These are phyloP conservation scores for Mycena maculata DNA, from an alignment of 768 basidiomycete species.

Conservation along the genomic window DNA sequence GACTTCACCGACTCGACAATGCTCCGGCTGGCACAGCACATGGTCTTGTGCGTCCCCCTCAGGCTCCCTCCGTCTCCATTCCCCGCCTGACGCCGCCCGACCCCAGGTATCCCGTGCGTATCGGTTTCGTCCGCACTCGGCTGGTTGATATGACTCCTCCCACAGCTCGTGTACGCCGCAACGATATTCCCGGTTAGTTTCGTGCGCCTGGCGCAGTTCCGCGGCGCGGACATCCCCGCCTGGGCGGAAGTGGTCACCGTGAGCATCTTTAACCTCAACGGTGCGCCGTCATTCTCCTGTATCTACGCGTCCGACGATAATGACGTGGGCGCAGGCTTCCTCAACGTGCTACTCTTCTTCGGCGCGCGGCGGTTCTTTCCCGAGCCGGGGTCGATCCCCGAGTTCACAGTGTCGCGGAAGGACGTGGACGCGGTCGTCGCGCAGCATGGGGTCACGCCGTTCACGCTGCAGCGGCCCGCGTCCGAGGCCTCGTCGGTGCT, in stretches of 20 bases:
- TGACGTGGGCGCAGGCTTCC: conserved; percentile 34
- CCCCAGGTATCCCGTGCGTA: conserved; percentile 39
- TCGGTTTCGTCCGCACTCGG: neutral
- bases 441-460: conserved; percentile 36
- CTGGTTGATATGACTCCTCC: neutral
- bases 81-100: neutral
- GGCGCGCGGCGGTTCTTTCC: conserved; percentile 41
- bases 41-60: conserved; percentile 36
- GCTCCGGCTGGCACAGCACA: conserved; percentile 40
- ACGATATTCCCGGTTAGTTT: conserved; percentile 37
- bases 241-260: conserved; percentile 30
- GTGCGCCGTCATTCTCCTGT: conserved; percentile 12
- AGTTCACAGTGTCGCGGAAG: conserved; percentile 34
- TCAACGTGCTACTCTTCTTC: conserved; percentile 47
- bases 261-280: conserved; percentile 38
- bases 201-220: conserved; percentile 29
- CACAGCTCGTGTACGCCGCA: conserved; percentile 38
- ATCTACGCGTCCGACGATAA: neutral
- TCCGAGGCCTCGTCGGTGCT: too few relatives aligned
- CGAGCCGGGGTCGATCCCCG: conserved; percentile 35
- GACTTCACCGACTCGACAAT: conserved; percentile 44
- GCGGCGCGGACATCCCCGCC: conserved; percentile 30
- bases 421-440: conserved; percentile 26
- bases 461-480: conserved; percentile 26
- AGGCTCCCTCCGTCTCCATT: neutral